A percentile compares a stretch with the other conserved stretches of the same genome.
These are phyloP conservation scores for Brasilioporus rufonigricans DNA, from an alignment of 768 basidiomycete genomes.

Conservation along the genomic window DNA sequence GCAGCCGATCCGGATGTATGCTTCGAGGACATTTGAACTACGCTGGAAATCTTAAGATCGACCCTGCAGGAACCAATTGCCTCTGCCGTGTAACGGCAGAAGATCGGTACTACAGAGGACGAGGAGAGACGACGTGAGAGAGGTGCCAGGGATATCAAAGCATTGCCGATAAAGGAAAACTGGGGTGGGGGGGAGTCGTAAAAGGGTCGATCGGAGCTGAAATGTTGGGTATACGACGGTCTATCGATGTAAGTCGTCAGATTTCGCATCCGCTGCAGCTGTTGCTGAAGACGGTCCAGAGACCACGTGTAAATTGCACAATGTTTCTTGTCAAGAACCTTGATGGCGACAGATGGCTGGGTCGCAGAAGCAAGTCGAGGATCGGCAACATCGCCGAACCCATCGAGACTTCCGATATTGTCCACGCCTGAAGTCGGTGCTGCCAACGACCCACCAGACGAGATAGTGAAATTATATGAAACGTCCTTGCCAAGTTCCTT, in stretches of 20 bases:
- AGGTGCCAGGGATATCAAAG: slow-evolving; percentile 76
- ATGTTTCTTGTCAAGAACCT: slow-evolving; percentile 86
- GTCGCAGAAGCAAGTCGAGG: slow-evolving; percentile 67
- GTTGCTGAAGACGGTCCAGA: slow-evolving; percentile 81
- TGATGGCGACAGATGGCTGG: slow-evolving; percentile 84
- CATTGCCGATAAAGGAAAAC: slow-evolving; percentile 92
- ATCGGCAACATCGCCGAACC: slow-evolving; percentile 93
- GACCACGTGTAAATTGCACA: slow-evolving; percentile 93
- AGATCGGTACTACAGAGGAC: slow-evolving; percentile 78
- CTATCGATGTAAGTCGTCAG: slow-evolving; percentile 86
- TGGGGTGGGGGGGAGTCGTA: slow-evolving; percentile 84
- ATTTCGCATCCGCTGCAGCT: slow-evolving; percentile 91
- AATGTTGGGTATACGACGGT: slow-evolving; percentile 92
- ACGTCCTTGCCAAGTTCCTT: slow-evolving; percentile 86
- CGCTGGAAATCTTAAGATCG: slow-evolving; percentile 76
- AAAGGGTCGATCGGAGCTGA: slow-evolving; percentile 91
- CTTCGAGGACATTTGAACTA: slow-evolving; percentile 54
- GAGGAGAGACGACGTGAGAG: slow-evolving; percentile 76
- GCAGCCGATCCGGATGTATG: slow-evolving; percentile 58
- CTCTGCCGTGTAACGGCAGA: slow-evolving; percentile 91
- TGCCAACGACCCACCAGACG: slow-evolving; percentile 77
- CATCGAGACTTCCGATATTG: slow-evolving; percentile 81
- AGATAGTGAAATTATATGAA: slow-evolving; percentile 88
- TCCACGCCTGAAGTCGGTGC: slow-evolving; percentile 82
- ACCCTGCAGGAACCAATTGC: slow-evolving; percentile 94